Evolutionary conservation across 2,329 filamentous ascomycete genomes (phyloP), one percentile per base, ranked within the genome.

Genomic region (Colletotrichum plurivorum): DNA sequence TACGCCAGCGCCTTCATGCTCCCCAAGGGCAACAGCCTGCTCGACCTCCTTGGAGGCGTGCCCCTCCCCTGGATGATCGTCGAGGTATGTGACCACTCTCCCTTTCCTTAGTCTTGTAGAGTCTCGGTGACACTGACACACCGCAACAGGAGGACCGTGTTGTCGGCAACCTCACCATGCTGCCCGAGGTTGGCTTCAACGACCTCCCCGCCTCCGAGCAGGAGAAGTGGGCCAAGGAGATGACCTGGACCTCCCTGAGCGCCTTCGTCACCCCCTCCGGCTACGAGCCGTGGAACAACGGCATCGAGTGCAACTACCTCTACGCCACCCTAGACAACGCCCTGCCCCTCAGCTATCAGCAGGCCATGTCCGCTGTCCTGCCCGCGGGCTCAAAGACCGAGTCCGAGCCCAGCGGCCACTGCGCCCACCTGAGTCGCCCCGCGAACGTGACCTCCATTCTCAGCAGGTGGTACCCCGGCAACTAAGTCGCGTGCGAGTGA

Each of bases 1-100:
- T 84, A 80, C 64, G 54, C 80, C 22, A 63, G 77, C 0, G 78
- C 77, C 0, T 81, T 80, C 20, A 74, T 80, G 25, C 73, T 77
- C 0, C 78, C 77, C 2, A 58, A 71, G 1, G 76, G 75, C 0
- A 63, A 73, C 39, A 75, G 73, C 25, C 70, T 78, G 31, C 71
- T 73, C 8, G 67, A 73, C 2, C 73, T 73, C 54, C 73, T 78
- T 0, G 74, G 76, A 12, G 67, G 67, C 15, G 22, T 49, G 25
- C 71, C 68, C 18, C 49, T 76, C 27, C 75, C 76, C 7, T 78
- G 76, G 76, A 76, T 76, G 76, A 70, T 71, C 15, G 51, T 72
- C 10, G 55, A 76, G 41, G 76, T 75, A 73, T 52, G 73, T 58
- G 12, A 4, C 18, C 7, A n/a, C 52, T 39, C 10, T 16, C 12